A percentile compares a stretch with the other conserved stretches of the same genome.
phyloP scores from a whole-genome alignment of 495 filamentous ascomycete genomes.

The Corynascus novoguineensis region DNA sequence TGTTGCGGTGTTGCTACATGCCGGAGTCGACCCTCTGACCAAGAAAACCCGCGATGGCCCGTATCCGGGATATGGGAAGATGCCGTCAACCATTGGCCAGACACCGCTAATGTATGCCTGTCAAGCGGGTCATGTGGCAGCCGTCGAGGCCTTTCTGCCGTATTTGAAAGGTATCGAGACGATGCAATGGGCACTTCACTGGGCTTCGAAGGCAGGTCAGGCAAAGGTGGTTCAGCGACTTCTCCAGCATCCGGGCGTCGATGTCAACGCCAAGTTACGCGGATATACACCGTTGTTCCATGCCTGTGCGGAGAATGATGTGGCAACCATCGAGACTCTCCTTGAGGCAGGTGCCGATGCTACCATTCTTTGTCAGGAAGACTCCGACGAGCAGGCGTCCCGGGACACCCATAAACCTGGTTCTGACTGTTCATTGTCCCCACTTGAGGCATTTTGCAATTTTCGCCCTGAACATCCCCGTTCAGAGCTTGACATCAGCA shows the following conservation, averaged over 20 bases:
- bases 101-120: conserved; percentile 25
- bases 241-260: conserved; percentile 14
- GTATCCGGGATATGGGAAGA: conserved; percentile 6
- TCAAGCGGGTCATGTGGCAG: conserved; percentile 20
- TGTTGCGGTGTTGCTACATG: conserved; percentile 23
- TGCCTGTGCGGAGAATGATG: not conserved
- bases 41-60: conserved; percentile 24
- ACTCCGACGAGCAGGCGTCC: no score
- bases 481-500: not conserved
- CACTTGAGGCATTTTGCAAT: conserved; percentile 8
- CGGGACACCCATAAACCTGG: no score
- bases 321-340: conserved; percentile 13
- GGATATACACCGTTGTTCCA: conserved; percentile 5
- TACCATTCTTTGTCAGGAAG: conserved; percentile 5
- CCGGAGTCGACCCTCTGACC: conserved; percentile 29
- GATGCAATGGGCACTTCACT: conserved; percentile 20
- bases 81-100: not conserved
- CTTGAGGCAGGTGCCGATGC: conserved; percentile 11
- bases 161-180: conserved; percentile 3
- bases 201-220: conserved; percentile 19
- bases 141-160: conserved; percentile 25
- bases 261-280: conserved; percentile 9
- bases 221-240: conserved; percentile 16
- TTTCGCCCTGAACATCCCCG: no score
- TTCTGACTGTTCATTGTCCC: not conserved